Percentiles rank a stretch among this genome's conserved stretches.
These are phyloP conservation scores for Ochromonas danica DNA, from an alignment of 108 stramenopile genomes.

Conservation along the genomic window DNA sequence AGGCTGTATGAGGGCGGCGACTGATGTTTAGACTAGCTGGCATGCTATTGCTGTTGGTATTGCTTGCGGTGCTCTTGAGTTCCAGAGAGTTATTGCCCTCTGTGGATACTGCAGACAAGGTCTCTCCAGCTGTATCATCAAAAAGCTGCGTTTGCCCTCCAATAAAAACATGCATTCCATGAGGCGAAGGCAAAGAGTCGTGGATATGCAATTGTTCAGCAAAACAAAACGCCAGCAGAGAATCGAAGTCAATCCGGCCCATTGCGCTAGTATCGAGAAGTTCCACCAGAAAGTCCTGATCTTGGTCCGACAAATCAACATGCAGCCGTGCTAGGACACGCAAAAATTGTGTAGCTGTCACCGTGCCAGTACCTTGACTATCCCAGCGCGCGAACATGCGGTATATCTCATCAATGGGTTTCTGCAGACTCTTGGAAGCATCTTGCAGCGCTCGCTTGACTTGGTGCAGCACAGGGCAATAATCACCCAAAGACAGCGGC, in stretches of 20 bases:
- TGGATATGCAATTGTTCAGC: not conserved
- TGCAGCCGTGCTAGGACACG: slow-evolving; percentile 11
- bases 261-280: not conserved
- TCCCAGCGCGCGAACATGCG: slow-evolving; percentile 22
- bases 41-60: no score
- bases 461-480: no score
- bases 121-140: not conserved
- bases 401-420: not conserved
- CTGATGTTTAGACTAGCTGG: no score
- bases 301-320: not conserved
- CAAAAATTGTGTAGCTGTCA: slow-evolving; percentile 22
- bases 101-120: not conserved
- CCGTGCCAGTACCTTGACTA: not conserved
- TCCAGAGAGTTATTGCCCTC: not conserved
- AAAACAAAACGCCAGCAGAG: not conserved
- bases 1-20: not conserved
- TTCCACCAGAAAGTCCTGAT: slow-evolving; percentile 24
- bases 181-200: no score
- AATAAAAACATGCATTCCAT: not conserved
- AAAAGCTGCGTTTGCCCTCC: no score
- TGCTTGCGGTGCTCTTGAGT: not conserved
- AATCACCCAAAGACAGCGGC: no score
- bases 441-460: not conserved
- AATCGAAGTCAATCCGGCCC: slow-evolving; percentile 6
- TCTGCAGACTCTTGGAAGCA: not conserved